Evolutionary conservation across 768 basidiomycete genomes (phyloP), one percentile per base, ranked within the genome.

Genomic region (Amanita brunnescens): DNA sequence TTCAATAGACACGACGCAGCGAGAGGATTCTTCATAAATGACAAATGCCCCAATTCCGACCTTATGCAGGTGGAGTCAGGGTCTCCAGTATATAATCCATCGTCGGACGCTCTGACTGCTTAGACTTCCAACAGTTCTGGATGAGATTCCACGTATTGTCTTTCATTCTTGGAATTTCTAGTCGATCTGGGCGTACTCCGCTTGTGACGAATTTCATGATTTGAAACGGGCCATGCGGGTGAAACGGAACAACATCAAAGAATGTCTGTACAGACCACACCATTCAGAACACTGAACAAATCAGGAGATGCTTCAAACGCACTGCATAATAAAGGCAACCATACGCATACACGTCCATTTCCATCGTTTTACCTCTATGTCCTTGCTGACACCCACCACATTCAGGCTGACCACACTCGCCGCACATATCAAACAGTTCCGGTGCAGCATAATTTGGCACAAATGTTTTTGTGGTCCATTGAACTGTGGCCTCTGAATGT

Each of bases 311-410:
- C 24, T 29, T 34, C 2, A 8, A 18, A 35, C 6, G 6, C 21
- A 40, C 48, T 9, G 37, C 37, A 40, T 49, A 49, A 26, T 49
- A 49, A 18, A 49, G 48, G 12, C 37, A 49, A 7, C 37, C 37
- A 20, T 40, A 49, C 1, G 48, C 48, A 30, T 49, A 49, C 6
- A 49, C 48, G 26, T 49, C 48, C 9, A 37, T 37, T 26, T 4
- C 29, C 26, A 6, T 7, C 21, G 46, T 47, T 35, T 33, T 45
- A 7, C 9, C 14, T 30, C 29, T 14, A 5, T 21, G 13, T 16
- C 12, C 20, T 2, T 40, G 8, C 5, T 23, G 18, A 21, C 20
- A 10, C 7, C 10, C 38, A 21, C 2, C 5, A 9, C 38, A 20
- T 40, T 29, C 26, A 7, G 26, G 26, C 26, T 29, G 5, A 7